Evolutionary conservation across 2,329 filamentous ascomycete genomes (phyloP).

Genomic region (Xylaria hypoxylon): DNA sequence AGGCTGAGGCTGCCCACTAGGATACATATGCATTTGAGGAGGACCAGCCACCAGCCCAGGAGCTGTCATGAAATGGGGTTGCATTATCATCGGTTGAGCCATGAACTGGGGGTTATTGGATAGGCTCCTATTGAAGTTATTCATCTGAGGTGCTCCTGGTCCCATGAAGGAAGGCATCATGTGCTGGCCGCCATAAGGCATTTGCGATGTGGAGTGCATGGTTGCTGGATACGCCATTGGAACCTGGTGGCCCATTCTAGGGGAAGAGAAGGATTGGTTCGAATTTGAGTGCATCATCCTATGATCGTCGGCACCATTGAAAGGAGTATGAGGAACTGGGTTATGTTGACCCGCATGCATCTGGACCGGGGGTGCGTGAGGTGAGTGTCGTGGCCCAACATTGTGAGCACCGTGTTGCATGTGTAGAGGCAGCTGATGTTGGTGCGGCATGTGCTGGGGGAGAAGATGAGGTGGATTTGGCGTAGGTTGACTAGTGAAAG

Average conservation of each 20-base stretch:
- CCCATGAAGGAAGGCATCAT: conserved; percentile 78
- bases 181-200: conserved; percentile 77
- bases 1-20: conserved; percentile 72
- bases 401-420: conserved; percentile 79
- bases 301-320: conserved; percentile 82
- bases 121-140: conserved; percentile 74
- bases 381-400: conserved; percentile 75
- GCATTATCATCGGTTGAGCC: conserved; percentile 85
- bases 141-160: conserved; percentile 76
- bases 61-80: conserved; percentile 76
- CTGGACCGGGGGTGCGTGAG: conserved; percentile 82
- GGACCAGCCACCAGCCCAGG: conserved; percentile 76
- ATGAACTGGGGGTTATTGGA: conserved; percentile 80
- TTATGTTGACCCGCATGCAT: conserved; percentile 79
- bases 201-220: conserved; percentile 75
- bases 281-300: conserved; percentile 90
- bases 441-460: conserved; percentile 77
- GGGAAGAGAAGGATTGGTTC: conserved; percentile 86
- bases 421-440: conserved; percentile 85
- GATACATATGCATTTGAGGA: conserved; percentile 86
- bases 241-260: conserved; percentile 77
- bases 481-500: conserved; percentile 71
- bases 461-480: conserved; percentile 76
- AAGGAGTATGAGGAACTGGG: conserved; percentile 72
- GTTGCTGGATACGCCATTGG: conserved; percentile 76